Conservation (phyloP, 441 rosid genomes). For the Caryocar brasiliense region DNA sequence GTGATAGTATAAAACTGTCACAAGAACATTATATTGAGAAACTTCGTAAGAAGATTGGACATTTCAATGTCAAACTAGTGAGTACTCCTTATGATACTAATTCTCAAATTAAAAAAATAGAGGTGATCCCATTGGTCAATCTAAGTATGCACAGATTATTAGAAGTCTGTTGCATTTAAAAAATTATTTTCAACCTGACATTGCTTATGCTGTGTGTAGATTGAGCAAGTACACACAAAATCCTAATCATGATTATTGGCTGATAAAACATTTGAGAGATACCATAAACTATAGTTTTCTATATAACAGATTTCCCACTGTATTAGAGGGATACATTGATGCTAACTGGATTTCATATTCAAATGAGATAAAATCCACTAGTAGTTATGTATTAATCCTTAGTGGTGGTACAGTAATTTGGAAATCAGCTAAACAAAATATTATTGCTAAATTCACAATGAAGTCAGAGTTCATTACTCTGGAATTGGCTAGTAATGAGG, state of each 20-base stretch:
- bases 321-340: neutral
- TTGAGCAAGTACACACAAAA: neutral
- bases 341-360: neutral
- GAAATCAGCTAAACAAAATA: neutral
- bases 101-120: neutral
- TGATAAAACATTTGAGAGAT: neutral
- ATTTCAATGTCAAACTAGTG: neutral
- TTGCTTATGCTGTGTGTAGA: neutral
- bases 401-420: neutral
- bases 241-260: neutral
- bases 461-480: neutral
- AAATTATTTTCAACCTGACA: neutral
- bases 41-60: neutral
- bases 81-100: neutral
- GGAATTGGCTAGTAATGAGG: neutral
- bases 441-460: neutral
- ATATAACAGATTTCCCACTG: neutral
- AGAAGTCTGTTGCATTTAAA: neutral
- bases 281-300: neutral
- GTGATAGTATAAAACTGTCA: neutral
- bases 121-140: neutral
- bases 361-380: neutral
- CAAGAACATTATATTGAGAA: constrained; percentile 3
- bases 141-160: neutral
- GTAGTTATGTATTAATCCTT: neutral